Base-by-base conservation (phyloP, 345 rosid genomes). In the Luvunga scandens region DNA sequence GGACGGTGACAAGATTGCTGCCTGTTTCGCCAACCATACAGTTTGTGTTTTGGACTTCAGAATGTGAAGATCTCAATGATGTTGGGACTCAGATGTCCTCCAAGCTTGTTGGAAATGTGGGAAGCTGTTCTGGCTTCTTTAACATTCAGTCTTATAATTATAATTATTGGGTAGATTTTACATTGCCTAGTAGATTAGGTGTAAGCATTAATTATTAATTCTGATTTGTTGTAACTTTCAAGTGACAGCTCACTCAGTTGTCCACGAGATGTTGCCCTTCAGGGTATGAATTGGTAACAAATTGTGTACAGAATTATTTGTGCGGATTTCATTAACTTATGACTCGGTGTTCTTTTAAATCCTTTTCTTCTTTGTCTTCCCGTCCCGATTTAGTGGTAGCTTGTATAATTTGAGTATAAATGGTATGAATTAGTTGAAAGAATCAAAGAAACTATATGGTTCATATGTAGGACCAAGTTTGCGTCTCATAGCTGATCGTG, bases 1-100 rank as follows among this genome's bases (percentile, higher is more conserved):
- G 82, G 98, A 97, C 81, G 99, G 99, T 38, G 92, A 89, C 88
- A 94, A 90, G 85, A 92, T 97, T 62, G 99, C 99, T 63, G 98
- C 96, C 9, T 97, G 99, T 73, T 97, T 88, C 72, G 97, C 98
- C 25, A 91, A 90, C 89, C 90, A 91, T 73, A 86, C 95, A 0
- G 98, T 93, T 2, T 93, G 98, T 69, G 94, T 94, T 78, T 78
- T 97, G 70, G 98, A 97, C 81, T 97, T 94, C 78, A 92, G 94
- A 86, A 91, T 97, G 97, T 95, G 79, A 83, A 45, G 72, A 24
- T 57, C 9, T 31, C 7, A 34, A 59, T n/a, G 30, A 48, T 60
- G 59, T 60, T 6, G 70, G 59, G 79, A 56, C 28, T 18, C 28
- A 30, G 19, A 56, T 53, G 10, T 69, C 66, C 60, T 12, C 33